phyloP scores from a whole-genome alignment of 2,329 filamentous ascomycete genomes.

The Ploettnerulaceae sp. region DNA sequence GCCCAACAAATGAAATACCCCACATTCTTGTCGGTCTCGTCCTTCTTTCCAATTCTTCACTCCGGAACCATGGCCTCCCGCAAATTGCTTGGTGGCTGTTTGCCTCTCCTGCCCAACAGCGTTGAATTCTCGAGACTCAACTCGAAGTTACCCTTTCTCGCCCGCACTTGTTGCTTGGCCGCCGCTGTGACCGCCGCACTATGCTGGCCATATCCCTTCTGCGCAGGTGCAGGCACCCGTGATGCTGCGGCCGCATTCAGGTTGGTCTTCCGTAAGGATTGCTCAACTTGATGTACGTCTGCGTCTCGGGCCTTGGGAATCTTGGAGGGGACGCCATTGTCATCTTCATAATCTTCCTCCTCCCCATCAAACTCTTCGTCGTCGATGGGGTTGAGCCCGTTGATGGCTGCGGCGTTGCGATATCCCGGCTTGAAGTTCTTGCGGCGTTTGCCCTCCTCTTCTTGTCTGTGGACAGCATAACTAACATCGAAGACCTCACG shows the following conservation, averaged over 20 bases:
- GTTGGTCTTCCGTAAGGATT: conserved; percentile 79
- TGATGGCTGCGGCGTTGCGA: conserved; percentile 59
- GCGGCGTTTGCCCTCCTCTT: conserved; percentile 88
- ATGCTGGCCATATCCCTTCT: conserved; percentile 81
- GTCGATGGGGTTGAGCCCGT: conserved; percentile 58
- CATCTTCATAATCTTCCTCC: conserved; percentile 55
- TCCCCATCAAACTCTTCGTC: conserved; percentile 63
- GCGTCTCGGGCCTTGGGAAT: conserved; percentile 60
- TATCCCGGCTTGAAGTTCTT: conserved; percentile 75
- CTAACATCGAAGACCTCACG: conserved; percentile 97
- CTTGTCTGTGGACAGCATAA: conserved; percentile 95
- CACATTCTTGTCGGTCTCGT: too few species aligned
- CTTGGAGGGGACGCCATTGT: conserved; percentile 52
- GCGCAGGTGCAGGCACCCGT: conserved; percentile 38
- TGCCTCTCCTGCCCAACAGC: conserved; percentile 66
- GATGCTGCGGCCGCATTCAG: conserved; percentile 62
- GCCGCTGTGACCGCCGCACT: conserved; percentile 78
- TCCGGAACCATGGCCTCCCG: too few species aligned
- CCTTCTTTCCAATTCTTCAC: too few species aligned
- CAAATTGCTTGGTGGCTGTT: conserved; percentile 39
- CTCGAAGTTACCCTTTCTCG: conserved; percentile 79
- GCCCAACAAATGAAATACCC: too few species aligned
- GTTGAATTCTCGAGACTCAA: conserved; percentile 88
- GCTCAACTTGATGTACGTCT: conserved; percentile 69
- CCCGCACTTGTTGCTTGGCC: conserved; percentile 71